Base-by-base conservation (phyloP, 352 stramenopile species). In the Thraustochytrium sp. region DNA sequence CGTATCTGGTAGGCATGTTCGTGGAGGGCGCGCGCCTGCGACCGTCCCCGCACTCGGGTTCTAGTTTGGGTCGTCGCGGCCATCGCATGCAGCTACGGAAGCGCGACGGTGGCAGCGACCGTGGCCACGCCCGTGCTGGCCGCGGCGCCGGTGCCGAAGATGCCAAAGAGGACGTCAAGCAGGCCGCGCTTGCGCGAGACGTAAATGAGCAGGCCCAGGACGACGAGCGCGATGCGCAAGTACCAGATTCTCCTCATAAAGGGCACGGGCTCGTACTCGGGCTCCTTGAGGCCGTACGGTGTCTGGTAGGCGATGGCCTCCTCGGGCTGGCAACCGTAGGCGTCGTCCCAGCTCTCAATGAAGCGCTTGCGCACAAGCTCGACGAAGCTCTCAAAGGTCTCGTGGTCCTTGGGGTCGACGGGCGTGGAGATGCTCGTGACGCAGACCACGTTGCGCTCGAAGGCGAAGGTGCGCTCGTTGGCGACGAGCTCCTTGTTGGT, bases 401-500 rank as follows among this genome's bases (percentile, higher is more conserved):
- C 59, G 34, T 62, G 84, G 0, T 84, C 37, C 8, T 51, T 48
- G 5, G 75, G 61, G n/a, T 84, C 59, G 49, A 84, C 8, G 5
- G 31, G 26, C 26, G n/a, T 0, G 5, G 75, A 84, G 36, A 84
- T 61, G 61, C 61, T 84, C 29, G 61, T 75, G 13, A 78, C 29
- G 44, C 75, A 84, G 26, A n/a, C 18, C 29, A 84, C 75, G 49
- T 84, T 84, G 38, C 61, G 38, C 61, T 84, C 31, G 34, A 23
- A 55, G 36, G 5, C 53, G 9, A 84, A 56, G 23, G 26, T 40
- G 18, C 44, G 85, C 44, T 84, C 75, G 36, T 84, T 84, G 55
- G 61, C 75, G 5, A 84, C 59, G 21, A 31, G 34, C 38, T 84
- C 75, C 75, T 84, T 84, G 49, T 84, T 84, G 40, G 55, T 84